Evolutionary conservation across 2,329 filamentous ascomycete genomes (phyloP).

Genomic region (Trichoderma aggressivum): DNA sequence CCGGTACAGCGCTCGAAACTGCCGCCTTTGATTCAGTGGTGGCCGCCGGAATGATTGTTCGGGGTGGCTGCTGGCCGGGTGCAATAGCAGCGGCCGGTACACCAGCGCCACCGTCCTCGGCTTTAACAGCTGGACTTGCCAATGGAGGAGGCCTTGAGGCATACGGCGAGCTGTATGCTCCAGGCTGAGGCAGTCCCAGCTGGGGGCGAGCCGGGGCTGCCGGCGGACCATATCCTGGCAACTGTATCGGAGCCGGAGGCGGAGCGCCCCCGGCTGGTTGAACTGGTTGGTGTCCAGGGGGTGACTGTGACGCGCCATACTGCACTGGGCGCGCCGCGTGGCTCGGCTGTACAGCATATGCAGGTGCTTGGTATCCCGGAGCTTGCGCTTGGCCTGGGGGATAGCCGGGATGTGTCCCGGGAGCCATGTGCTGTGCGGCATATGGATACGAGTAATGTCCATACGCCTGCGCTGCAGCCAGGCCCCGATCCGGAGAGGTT

Average conservation of each 20-base stretch:
- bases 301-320: conserved; percentile 30
- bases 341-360: conserved; percentile 32
- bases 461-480: conserved; percentile 38
- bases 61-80: conserved; percentile 15
- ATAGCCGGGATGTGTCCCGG: conserved; percentile 32
- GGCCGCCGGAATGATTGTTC: conserved; percentile 20
- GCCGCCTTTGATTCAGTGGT: conserved; percentile 22
- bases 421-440: conserved; percentile 34
- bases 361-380: conserved; percentile 35
- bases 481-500: conserved; percentile 48
- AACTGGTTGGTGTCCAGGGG: conserved; percentile 26
- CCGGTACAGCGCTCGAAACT: conserved; percentile 18
- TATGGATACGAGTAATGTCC: conserved; percentile 37
- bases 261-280: conserved; percentile 25
- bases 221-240: conserved; percentile 35
- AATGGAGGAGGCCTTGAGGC: conserved; percentile 34
- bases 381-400: conserved; percentile 33
- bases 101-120: conserved; percentile 27
- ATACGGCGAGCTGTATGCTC: conserved; percentile 38
- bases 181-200: conserved; percentile 31
- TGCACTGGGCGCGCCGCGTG: conserved; percentile 31
- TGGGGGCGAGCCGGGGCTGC: conserved; percentile 36
- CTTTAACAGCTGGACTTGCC: conserved; percentile 28
- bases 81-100: conserved; percentile 18
- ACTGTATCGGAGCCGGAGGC: conserved; percentile 34